These are phyloP conservation scores for Nemania diffusa DNA, from an alignment of 2,329 filamentous ascomycete species.

Conservation along the genomic window DNA sequence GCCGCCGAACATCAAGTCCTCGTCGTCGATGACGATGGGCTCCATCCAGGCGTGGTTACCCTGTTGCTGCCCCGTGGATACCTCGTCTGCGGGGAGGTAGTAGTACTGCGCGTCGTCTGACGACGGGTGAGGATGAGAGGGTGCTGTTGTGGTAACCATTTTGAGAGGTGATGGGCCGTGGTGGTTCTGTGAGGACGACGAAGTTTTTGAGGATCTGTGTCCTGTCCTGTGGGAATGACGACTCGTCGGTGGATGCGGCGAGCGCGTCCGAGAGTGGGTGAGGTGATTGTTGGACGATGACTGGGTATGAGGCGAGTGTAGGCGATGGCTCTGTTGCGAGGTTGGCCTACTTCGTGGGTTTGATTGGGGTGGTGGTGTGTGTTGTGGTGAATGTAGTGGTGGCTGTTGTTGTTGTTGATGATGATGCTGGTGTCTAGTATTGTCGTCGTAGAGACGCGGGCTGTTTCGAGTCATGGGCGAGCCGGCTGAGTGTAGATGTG, in stretches of 20 bases:
- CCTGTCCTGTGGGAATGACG: constrained; percentile 29
- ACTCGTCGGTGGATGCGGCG: constrained; percentile 34
- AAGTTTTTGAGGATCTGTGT: constrained; percentile 30
- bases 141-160: constrained; percentile 48
- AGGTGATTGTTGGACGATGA: constrained; percentile 37
- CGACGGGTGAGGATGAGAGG: constrained; percentile 41
- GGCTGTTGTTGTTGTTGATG: constrained; percentile 8
- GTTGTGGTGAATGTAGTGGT: background rate
- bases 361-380: background rate
- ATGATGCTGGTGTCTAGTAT: constrained; percentile 38
- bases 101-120: constrained; percentile 48
- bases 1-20: constrained; percentile 69
- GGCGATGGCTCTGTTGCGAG: constrained; percentile 41
- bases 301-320: constrained; percentile 38
- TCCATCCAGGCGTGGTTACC: constrained; percentile 59
- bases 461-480: constrained; percentile 48
- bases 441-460: constrained; percentile 46
- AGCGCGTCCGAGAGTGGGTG: constrained; percentile 34
- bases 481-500: background rate
- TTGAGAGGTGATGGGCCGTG: constrained; percentile 49
- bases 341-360: constrained; percentile 37
- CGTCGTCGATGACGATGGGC: constrained; percentile 68
- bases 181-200: constrained; percentile 37
- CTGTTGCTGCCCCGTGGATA: constrained; percentile 40
- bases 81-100: constrained; percentile 44